Evolutionary conservation across 768 basidiomycete genomes (phyloP).

Genomic region (Xerocomellus chrysenteron): DNA sequence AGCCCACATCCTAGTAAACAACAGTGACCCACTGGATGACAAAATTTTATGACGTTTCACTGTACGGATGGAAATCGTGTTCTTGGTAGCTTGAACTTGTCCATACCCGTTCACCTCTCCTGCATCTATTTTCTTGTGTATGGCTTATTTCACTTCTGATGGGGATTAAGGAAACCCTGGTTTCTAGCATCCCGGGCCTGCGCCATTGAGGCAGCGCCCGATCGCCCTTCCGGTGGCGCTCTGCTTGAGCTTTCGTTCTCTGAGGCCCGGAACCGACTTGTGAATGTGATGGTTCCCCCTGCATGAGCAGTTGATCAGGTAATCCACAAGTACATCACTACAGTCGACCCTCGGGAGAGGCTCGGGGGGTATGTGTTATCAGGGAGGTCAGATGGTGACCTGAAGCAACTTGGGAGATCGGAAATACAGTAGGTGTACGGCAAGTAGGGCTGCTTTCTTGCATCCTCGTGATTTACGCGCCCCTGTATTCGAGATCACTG

Average conservation of each 20-base stretch:
- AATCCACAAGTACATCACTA: neutral
- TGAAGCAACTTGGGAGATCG: too few species aligned
- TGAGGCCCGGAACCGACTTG: neutral
- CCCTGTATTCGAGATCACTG: too few species aligned
- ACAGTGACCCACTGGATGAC: neutral
- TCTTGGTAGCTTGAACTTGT: neutral
- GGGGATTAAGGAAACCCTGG: neutral
- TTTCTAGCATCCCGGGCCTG: neutral
- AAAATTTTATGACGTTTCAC: neutral
- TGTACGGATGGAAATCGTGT: neutral
- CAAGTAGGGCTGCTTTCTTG: too few species aligned
- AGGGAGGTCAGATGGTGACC: too few species aligned
- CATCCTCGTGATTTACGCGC: too few species aligned
- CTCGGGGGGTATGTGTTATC: too few species aligned
- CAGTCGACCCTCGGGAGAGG: too few species aligned
- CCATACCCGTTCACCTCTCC: neutral
- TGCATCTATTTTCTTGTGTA: neutral
- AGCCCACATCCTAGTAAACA: neutral
- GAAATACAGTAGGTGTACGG: too few species aligned
- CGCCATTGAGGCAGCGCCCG: neutral
- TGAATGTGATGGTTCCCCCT: too few species aligned
- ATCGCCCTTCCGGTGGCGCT: neutral
- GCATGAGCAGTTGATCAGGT: neutral
- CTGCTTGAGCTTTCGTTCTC: neutral
- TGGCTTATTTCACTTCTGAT: neutral